Evolutionary conservation across 768 basidiomycete genomes (phyloP).

Genomic region (Podaxis mareebaensis): DNA sequence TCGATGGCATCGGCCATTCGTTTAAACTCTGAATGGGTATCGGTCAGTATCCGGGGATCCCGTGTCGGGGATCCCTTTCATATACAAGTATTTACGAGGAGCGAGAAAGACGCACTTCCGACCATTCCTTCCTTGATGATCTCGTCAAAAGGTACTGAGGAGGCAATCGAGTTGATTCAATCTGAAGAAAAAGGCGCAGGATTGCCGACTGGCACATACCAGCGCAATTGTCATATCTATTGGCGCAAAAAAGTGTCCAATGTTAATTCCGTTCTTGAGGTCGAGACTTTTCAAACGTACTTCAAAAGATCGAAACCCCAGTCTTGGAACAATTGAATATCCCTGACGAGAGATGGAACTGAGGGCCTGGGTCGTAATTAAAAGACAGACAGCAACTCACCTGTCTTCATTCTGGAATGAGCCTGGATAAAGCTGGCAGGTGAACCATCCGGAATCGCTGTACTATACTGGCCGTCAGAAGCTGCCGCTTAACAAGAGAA

Average conservation of each 20-base stretch:
- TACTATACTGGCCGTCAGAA: conserved; percentile 39
- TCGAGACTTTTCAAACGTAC: neutral
- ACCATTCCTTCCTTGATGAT: conserved; percentile 56
- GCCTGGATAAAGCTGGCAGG: conserved; percentile 64
- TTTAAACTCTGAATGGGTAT: conserved; percentile 45
- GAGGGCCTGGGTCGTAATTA: neutral
- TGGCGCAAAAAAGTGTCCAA: neutral
- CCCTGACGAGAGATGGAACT: conserved; percentile 32
- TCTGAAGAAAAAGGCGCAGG: neutral
- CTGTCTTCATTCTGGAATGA: conserved; percentile 64
- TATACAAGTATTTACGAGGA: neutral
- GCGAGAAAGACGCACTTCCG: conserved; percentile 41
- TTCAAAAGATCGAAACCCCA: conserved; percentile 57
- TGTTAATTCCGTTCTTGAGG: neutral
- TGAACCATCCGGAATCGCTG: conserved; percentile 70
- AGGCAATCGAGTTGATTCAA: neutral
- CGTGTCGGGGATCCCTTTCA: neutral
- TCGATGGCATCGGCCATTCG: conserved; percentile 62
- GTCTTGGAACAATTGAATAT: conserved; percentile 56
- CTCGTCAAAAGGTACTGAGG: conserved; percentile 54
- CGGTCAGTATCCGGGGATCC: neutral
- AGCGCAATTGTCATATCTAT: conserved; percentile 63
- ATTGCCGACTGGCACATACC: conserved; percentile 31
- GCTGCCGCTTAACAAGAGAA: neutral
- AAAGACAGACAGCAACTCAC: conserved; percentile 25